These are phyloP conservation scores for Irpex sp. DNA, from an alignment of 1,284 basidiomycete genomes.

Conservation along the genomic window DNA sequence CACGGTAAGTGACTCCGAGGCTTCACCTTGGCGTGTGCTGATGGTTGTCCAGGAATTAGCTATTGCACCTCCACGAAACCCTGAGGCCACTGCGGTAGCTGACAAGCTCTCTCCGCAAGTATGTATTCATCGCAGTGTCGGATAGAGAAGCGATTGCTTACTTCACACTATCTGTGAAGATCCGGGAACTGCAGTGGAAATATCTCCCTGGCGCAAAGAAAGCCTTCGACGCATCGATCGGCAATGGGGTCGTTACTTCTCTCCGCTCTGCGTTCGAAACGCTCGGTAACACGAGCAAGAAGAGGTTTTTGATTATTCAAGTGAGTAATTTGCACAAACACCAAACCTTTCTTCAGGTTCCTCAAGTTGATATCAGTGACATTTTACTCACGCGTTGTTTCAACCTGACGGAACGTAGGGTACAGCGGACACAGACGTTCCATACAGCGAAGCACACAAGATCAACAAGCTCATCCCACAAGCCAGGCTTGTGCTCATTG, in stretches of 20 bases:
- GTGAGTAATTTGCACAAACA: not conserved
- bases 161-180: not conserved
- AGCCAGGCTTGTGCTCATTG: slow-evolving; percentile 5
- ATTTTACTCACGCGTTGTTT: no score
- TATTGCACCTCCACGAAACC: not conserved
- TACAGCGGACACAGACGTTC: slow-evolving; percentile 6
- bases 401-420: not conserved
- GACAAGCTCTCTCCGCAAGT: not conserved
- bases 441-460: slow-evolving; percentile 7
- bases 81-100: not conserved
- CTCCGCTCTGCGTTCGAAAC: slow-evolving; percentile 1
- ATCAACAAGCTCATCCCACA: slow-evolving; percentile 8
- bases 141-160: no score
- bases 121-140: no score
- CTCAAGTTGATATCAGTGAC: no score
- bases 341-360: not conserved
- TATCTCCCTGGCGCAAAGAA: slow-evolving; percentile 1
- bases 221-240: not conserved
- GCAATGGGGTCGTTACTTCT: not conserved
- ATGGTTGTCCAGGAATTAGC: not conserved
- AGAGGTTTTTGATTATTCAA: slow-evolving; percentile 11
- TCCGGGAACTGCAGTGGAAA: slow-evolving; percentile 1
- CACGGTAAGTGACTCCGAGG: not conserved
- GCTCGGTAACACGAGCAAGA: slow-evolving; percentile 2
- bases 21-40: not conserved